phyloP scores from a whole-genome alignment of 2,329 filamentous ascomycete genomes.

The Cercospora citrullina region DNA sequence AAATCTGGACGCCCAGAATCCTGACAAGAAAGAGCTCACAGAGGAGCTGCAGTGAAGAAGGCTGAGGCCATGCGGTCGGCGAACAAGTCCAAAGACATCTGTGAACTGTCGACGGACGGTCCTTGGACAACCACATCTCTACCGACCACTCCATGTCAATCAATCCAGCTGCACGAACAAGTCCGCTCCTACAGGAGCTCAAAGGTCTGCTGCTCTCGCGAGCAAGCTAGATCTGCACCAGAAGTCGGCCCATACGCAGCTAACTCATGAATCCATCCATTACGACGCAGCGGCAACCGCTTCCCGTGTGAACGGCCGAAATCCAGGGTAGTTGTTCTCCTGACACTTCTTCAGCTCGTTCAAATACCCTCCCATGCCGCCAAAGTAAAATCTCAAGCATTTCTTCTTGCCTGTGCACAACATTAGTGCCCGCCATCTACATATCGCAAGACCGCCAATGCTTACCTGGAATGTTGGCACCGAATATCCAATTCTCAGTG shows the following conservation, averaged over 20 bases:
- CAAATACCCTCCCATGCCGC: conserved; percentile 30
- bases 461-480: conserved; percentile 28
- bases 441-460: not conserved
- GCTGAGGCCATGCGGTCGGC: no score
- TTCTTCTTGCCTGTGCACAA: conserved; percentile 29
- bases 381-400: conserved; percentile 32
- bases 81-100: not conserved
- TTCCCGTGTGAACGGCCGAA: conserved; percentile 24
- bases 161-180: no score
- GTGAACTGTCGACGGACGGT: no score
- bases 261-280: not conserved
- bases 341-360: conserved; percentile 25
- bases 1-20: not conserved
- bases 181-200: not conserved
- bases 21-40: not conserved
- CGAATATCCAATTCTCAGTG: conserved; percentile 38
- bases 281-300: not conserved
- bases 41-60: not conserved
- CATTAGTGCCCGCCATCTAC: not conserved
- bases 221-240: not conserved
- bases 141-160: no score
- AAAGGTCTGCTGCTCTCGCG: not conserved
- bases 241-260: not conserved
- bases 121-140: no score
- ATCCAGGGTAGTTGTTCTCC: conserved; percentile 24